phyloP scores from a whole-genome alignment of 495 filamentous ascomycete species.

The Parmelia sp. region DNA sequence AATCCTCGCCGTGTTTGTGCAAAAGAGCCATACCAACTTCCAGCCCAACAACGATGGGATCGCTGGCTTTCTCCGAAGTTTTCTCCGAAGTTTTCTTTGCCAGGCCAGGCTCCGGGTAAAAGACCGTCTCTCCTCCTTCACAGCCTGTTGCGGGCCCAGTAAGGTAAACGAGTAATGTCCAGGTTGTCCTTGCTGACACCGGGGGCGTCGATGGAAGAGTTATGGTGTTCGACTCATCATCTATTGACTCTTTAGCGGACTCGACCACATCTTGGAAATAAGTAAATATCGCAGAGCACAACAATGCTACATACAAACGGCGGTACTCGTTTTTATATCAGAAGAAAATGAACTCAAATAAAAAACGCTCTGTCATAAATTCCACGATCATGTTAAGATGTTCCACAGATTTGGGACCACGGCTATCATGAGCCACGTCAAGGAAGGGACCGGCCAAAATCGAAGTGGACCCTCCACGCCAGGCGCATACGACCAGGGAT shows the following conservation, averaged over 20 bases:
- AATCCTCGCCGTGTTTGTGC: slow-evolving; percentile 83
- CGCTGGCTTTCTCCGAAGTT: slow-evolving; percentile 36
- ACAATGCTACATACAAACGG: neutral
- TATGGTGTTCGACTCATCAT: slow-evolving; percentile 72
- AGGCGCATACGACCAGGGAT: neutral
- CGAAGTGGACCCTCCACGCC: neutral
- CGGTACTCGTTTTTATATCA: neutral
- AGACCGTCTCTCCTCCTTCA: slow-evolving; percentile 81
- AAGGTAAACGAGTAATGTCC: slow-evolving; percentile 87
- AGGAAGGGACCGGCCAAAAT: neutral
- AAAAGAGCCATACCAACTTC: slow-evolving; percentile 79
- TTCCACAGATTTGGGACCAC: neutral
- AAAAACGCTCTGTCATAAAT: neutral
- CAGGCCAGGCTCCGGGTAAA: slow-evolving; percentile 59
- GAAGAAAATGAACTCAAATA: neutral
- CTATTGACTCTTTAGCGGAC: slow-evolving; percentile 35
- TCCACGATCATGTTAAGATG: neutral
- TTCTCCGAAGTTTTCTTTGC: slow-evolving; percentile 45
- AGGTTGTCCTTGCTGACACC: slow-evolving; percentile 72
- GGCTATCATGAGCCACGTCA: neutral
- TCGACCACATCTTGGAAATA: neutral
- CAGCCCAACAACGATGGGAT: slow-evolving; percentile 59
- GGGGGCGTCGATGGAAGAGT: slow-evolving; percentile 44
- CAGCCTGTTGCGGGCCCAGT: slow-evolving; percentile 62
- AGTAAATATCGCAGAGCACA: neutral